Conservation (phyloP, 2,329 filamentous ascomycete genomes). For the Fusarium sp. region DNA sequence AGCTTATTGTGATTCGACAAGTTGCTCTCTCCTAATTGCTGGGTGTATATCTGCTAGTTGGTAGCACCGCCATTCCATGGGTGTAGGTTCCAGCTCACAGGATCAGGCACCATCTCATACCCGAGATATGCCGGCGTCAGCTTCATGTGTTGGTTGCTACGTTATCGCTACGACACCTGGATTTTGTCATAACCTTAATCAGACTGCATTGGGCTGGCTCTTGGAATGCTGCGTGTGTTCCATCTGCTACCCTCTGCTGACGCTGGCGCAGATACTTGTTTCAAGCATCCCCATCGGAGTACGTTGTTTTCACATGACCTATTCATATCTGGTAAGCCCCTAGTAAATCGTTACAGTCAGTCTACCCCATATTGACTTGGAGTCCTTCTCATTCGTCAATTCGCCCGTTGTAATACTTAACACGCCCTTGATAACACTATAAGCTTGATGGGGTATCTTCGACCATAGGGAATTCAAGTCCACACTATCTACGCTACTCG, state of each 20-base stretch:
- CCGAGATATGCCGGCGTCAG: slow-evolving; percentile 5
- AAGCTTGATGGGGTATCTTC: slow-evolving; percentile 18
- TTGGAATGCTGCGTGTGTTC: not conserved
- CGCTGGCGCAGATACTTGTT: not conserved
- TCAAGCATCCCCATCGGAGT: not conserved
- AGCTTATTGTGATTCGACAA: not conserved
- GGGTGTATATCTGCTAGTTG: not conserved
- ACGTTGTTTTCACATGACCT: not conserved
- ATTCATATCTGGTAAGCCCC: slow-evolving; percentile 8
- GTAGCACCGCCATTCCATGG: not conserved
- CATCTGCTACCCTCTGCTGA: not conserved
- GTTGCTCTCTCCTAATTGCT: slow-evolving; percentile 1
- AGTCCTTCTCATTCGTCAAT: not conserved
- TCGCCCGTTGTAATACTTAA: not conserved
- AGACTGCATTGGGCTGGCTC: not conserved
- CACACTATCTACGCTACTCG: slow-evolving; percentile 16
- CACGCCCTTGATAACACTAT: slow-evolving; percentile 15
- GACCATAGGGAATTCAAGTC: slow-evolving; percentile 15
- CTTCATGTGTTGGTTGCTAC: not conserved
- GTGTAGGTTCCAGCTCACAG: slow-evolving; percentile 14
- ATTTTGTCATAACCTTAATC: slow-evolving; percentile 30
- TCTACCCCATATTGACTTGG: not conserved
- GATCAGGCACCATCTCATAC: not conserved
- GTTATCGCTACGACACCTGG: not conserved
- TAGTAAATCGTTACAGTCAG: not conserved